These are phyloP conservation scores for Fabrea salina DNA, from an alignment of 169 alveolate species.

Conservation along the genomic window DNA sequence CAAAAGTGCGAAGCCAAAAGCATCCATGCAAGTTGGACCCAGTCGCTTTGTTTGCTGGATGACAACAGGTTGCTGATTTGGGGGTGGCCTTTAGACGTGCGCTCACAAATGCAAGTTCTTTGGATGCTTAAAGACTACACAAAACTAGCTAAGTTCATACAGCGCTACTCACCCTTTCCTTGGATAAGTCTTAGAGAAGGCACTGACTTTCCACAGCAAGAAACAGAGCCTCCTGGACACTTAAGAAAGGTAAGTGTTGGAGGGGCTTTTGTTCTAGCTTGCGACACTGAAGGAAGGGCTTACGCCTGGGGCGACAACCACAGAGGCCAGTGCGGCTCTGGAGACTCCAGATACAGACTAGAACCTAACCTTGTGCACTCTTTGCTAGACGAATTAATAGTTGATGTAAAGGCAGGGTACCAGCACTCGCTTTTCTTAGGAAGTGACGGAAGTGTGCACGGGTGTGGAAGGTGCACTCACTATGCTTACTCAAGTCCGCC, in stretches of 20 bases:
- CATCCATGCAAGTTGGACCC: conserved; percentile 9
- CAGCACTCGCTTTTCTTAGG: conserved; percentile 19
- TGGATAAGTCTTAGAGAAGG: conserved; percentile 32
- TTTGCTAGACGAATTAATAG: background rate
- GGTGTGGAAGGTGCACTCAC: background rate
- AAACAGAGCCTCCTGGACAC: background rate
- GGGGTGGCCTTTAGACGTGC: conserved; percentile 35
- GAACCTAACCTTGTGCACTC: background rate
- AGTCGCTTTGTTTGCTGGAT: conserved; percentile 5
- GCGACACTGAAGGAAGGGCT: conserved; percentile 19
- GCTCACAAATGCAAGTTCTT: conserved; percentile 27
- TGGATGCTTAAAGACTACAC: background rate
- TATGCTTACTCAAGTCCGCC: conserved; percentile 7
- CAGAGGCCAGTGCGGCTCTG: conserved; percentile 26
- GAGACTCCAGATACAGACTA: background rate
- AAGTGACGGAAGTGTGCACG: conserved; percentile 1
- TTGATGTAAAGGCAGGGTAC: conserved; percentile 9
- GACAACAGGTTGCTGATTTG: background rate
- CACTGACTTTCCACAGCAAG: background rate
- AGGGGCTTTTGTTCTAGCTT: conserved; percentile 28
- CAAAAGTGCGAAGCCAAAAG: background rate
- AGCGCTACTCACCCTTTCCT: conserved; percentile 29
- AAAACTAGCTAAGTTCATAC: background rate
- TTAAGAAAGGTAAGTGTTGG: conserved; percentile 4
- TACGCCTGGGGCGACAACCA: conserved; percentile 32